Evolutionary conservation across 1,139 yeast genomes (phyloP).

Genomic region (Spathaspora sp.): DNA sequence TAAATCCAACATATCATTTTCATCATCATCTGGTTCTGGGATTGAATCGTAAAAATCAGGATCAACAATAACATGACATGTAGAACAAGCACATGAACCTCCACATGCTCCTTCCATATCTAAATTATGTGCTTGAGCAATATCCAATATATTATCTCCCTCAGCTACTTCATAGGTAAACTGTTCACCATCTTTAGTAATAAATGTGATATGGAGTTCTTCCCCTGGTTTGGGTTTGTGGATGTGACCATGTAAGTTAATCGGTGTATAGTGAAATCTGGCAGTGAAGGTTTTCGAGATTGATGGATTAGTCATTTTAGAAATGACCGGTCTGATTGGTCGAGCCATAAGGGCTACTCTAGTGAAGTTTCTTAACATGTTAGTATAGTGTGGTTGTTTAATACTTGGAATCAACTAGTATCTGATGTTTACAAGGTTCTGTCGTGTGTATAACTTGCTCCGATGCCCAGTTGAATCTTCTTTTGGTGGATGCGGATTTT

Average conservation of each 20-base stretch:
- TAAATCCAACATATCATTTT: slow-evolving; percentile 95
- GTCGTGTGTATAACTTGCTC: background rate
- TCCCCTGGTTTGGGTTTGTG: slow-evolving; percentile 93
- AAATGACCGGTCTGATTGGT: background rate
- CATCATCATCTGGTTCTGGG: slow-evolving; percentile 97
- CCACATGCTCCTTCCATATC: slow-evolving; percentile 99
- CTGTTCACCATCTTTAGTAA: slow-evolving; percentile 88
- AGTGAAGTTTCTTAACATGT: slow-evolving; percentile 3
- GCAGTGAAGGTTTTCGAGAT: slow-evolving; percentile 2
- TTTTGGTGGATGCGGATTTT: background rate
- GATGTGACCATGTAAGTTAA: slow-evolving; percentile 70
- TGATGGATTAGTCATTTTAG: slow-evolving; percentile 1
- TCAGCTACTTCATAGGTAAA: slow-evolving; percentile 81
- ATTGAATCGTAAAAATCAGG: slow-evolving; percentile 88
- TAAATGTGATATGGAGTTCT: slow-evolving; percentile 85
- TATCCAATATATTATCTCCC: slow-evolving; percentile 88
- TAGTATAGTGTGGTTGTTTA: background rate
- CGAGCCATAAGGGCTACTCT: slow-evolving; percentile 1
- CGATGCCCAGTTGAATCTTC: background rate
- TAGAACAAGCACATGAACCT: slow-evolving; percentile 97
- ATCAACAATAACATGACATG: slow-evolving; percentile 94
- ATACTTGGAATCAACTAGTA: background rate
- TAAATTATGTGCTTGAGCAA: slow-evolving; percentile 88
- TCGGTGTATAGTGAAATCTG: slow-evolving; percentile 22
- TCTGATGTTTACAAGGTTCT: background rate